Evolutionary conservation across 257 asterid genomes (phyloP).

Genomic region (Hygrophila difformis): DNA sequence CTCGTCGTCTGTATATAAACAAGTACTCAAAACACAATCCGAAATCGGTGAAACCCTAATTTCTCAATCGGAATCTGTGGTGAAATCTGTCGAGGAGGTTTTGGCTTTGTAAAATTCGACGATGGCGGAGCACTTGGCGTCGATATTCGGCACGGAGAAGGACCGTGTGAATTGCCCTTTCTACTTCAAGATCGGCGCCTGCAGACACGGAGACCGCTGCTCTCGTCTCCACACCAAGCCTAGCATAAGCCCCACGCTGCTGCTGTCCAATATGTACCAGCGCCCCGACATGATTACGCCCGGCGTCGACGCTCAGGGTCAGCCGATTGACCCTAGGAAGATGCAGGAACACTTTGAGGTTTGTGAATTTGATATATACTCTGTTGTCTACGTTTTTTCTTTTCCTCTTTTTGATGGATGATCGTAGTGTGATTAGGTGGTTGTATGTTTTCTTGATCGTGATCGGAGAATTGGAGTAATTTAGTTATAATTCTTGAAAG

Average conservation of each 20-base stretch:
- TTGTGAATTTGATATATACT: no score
- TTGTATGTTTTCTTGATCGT: no score
- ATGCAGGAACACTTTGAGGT: conserved; percentile 96
- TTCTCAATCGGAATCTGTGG: background rate
- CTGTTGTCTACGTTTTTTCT: background rate
- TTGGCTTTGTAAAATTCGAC: background rate
- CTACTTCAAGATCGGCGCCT: conserved; percentile 95
- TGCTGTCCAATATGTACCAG: conserved; percentile 90
- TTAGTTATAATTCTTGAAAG: no score
- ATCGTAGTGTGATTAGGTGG: no score
- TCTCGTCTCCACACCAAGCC: conserved; percentile 95
- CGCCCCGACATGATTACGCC: conserved; percentile 95
- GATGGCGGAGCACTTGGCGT: conserved; percentile 94
- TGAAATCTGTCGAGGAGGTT: background rate
- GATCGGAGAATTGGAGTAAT: no score
- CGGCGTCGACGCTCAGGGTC: conserved; percentile 90
- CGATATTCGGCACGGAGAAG: conserved; percentile 84
- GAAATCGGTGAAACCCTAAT: conserved; percentile 28
- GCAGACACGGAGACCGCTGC: conserved; percentile 95
- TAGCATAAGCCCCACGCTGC: conserved; percentile 76
- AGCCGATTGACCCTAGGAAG: conserved; percentile 64
- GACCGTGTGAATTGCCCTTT: conserved; percentile 94
- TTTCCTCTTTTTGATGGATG: background rate
- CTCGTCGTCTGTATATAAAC: background rate
- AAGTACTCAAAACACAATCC: no score